Percentiles rank a stretch among this genome's conserved stretches.
These are phyloP conservation scores for Staphylotrichum longicolle DNA, from an alignment of 495 filamentous ascomycete species.

Conservation along the genomic window DNA sequence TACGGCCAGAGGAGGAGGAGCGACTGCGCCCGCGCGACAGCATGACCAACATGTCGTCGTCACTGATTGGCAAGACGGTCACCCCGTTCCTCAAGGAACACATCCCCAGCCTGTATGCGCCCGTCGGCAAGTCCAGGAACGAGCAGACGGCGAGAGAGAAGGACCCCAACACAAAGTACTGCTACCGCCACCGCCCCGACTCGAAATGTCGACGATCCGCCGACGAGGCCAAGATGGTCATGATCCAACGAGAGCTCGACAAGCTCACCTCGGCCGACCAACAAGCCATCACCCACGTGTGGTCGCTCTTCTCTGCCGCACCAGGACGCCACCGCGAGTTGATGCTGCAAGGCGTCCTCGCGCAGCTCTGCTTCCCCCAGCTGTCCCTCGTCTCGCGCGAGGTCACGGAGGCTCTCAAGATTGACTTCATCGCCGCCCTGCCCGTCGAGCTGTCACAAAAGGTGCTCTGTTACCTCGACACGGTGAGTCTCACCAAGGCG, in stretches of 20 bases:
- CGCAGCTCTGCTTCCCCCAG: slow-evolving; percentile 96
- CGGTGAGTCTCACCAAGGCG: slow-evolving; percentile 93
- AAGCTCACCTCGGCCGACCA: slow-evolving; percentile 69
- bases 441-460: slow-evolving; percentile 90
- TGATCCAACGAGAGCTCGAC: slow-evolving; percentile 83
- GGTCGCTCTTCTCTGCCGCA: slow-evolving; percentile 95
- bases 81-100: slow-evolving; percentile 83
- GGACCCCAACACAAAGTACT: slow-evolving; percentile 81
- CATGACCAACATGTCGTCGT: slow-evolving; percentile 47
- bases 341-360: slow-evolving; percentile 91
- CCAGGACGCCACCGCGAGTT: slow-evolving; percentile 89
- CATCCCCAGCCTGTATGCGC: slow-evolving; percentile 79
- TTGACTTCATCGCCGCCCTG: slow-evolving; percentile 87
- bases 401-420: slow-evolving; percentile 87
- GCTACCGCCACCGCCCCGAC: slow-evolving; percentile 92
- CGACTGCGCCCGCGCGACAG: slow-evolving; percentile 31
- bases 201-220: slow-evolving; percentile 88
- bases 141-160: slow-evolving; percentile 43
- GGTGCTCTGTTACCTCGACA: slow-evolving; percentile 89
- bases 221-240: slow-evolving; percentile 93
- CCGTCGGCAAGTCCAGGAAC: slow-evolving; percentile 51
- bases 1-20: slow-evolving; percentile 43
- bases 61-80: slow-evolving; percentile 56
- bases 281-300: slow-evolving; percentile 92
- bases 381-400: slow-evolving; percentile 85